These are phyloP conservation scores for Vaccinium macrocarpon DNA, from an alignment of 148 eudicot genomes.

Conservation along the genomic window DNA sequence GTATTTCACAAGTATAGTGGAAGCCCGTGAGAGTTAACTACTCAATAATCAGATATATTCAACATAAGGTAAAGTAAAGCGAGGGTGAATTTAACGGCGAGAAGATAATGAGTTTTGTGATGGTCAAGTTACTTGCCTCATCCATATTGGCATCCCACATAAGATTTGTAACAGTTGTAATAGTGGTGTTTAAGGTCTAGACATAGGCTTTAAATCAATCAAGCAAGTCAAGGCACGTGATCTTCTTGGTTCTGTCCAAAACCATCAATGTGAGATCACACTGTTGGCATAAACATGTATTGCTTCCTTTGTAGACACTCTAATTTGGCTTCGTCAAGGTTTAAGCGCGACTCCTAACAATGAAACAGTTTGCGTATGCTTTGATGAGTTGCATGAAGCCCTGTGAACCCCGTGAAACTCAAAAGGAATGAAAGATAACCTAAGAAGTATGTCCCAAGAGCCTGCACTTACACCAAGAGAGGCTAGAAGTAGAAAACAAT, in stretches of 20 bases:
- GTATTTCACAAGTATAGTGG: not conserved
- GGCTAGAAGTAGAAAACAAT: not conserved
- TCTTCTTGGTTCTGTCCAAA: not conserved
- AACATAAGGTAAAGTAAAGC: not conserved
- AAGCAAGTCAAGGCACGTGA: not conserved
- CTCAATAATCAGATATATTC: not conserved
- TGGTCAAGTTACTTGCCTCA: not conserved
- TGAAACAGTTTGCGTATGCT: no score
- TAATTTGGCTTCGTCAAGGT: not conserved
- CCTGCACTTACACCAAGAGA: not conserved
- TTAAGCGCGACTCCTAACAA: not conserved
- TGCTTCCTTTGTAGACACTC: not conserved
- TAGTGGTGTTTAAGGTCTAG: not conserved
- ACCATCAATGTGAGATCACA: not conserved
- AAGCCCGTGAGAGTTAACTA: not conserved
- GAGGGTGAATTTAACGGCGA: not conserved
- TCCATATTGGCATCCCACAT: not conserved
- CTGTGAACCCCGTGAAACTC: not conserved
- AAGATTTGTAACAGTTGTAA: not conserved
- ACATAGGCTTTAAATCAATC: not conserved
- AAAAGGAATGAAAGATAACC: not conserved
- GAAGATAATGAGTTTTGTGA: not conserved
- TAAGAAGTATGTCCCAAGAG: not conserved
- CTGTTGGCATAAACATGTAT: not conserved
- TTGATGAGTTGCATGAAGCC: not conserved